Conservation (phyloP, 1,284 basidiomycete genomes). For the Termitomyces sp. region DNA sequence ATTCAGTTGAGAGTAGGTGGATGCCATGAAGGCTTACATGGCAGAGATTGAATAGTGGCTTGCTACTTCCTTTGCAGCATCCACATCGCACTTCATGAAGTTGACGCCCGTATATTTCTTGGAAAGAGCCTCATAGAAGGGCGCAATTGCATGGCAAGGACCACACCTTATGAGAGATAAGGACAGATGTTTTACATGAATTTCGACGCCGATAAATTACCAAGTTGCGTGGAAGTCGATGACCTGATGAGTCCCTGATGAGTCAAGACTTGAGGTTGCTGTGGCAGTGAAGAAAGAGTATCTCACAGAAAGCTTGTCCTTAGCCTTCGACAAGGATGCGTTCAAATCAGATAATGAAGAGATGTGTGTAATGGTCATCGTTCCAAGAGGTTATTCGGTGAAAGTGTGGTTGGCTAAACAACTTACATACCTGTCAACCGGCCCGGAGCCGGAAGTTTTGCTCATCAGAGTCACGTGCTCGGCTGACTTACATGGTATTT, state of each 20-base stretch:
- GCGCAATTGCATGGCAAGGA: conserved; percentile 76
- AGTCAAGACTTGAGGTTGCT: not conserved
- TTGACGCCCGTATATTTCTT: conserved; percentile 64
- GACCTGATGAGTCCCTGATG: conserved; percentile 52
- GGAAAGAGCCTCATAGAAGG: conserved; percentile 61
- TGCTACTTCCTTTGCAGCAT: conserved; percentile 63
- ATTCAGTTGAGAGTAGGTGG: not conserved
- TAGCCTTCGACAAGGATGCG: conserved; percentile 50
- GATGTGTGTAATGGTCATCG: conserved; percentile 59
- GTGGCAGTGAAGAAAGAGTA: not conserved
- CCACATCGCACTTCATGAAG: conserved; percentile 79
- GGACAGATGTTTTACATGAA: not conserved
- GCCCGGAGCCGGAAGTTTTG: not conserved
- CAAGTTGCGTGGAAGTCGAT: conserved; percentile 82
- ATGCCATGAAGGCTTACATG: conserved; percentile 43
- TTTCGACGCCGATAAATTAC: conserved; percentile 30
- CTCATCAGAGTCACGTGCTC: conserved; percentile 6
- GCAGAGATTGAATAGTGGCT: conserved; percentile 54
- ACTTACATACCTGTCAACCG: not conserved
- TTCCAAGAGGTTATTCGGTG: not conserved
- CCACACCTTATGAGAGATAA: conserved; percentile 54
- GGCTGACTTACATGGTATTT: not conserved
- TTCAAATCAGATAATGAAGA: conserved; percentile 59
- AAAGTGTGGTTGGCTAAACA: not conserved
- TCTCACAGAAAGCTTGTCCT: conserved; percentile 61